Conservation (phyloP, 352 stramenopile species). For the Phytophthora brassicae region DNA sequence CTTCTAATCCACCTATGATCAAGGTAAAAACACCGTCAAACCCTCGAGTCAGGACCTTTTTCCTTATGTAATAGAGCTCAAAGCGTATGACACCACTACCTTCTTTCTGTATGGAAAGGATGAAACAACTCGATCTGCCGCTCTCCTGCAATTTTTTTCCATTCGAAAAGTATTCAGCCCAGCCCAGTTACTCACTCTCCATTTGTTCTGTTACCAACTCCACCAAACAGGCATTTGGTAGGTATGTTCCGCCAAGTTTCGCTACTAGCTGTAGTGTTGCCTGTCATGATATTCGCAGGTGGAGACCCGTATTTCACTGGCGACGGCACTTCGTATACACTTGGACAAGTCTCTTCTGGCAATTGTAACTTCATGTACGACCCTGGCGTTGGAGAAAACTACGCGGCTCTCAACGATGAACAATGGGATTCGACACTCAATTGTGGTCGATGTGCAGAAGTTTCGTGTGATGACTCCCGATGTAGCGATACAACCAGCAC, state of each 20-base stretch:
- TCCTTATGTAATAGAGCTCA: slow-evolving; percentile 5
- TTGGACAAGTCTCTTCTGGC: slow-evolving; percentile 39
- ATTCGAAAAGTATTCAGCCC: no score
- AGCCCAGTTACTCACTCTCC: background rate
- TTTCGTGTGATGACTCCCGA: slow-evolving; percentile 50
- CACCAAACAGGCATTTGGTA: background rate
- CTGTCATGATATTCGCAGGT: slow-evolving; percentile 8
- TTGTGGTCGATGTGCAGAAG: slow-evolving; percentile 70
- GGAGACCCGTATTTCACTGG: slow-evolving; percentile 40
- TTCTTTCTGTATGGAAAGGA: slow-evolving; percentile 14
- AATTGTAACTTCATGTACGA: slow-evolving; percentile 80
- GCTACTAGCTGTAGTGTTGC: slow-evolving; percentile 5
- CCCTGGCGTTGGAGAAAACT: slow-evolving; percentile 41
- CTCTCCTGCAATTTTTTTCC: slow-evolving; percentile 8
- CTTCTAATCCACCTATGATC: no score
- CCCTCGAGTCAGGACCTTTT: slow-evolving; percentile 2
- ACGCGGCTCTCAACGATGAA: slow-evolving; percentile 62
- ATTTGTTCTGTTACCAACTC: slow-evolving; percentile 1
- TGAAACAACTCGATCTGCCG: slow-evolving; percentile 19
- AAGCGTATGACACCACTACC: slow-evolving; percentile 5
- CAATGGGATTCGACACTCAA: slow-evolving; percentile 61
- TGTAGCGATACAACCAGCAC: slow-evolving; percentile 47
- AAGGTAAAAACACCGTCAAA: background rate
- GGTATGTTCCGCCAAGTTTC: background rate
- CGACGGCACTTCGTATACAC: slow-evolving; percentile 58